Conservation (phyloP, 257 asterid genomes). For the Scutellaria galericulata region DNA sequence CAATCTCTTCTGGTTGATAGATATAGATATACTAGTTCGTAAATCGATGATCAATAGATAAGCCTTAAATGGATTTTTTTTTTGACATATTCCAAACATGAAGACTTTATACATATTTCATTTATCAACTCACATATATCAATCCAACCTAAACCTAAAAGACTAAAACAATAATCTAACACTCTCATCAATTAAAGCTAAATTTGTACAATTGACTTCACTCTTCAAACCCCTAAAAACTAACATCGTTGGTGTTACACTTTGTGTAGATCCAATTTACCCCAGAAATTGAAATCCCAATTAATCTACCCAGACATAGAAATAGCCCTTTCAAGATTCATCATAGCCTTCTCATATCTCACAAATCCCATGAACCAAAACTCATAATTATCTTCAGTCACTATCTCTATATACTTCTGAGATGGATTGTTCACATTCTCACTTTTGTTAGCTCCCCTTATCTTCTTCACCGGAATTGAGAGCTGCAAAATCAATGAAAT, state of each 20-base stretch:
- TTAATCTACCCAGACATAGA: slow-evolving; percentile 43
- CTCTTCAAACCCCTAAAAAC: not conserved
- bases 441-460: slow-evolving; percentile 58
- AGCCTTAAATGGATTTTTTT: not conserved
- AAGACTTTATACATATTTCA: slow-evolving; percentile 15
- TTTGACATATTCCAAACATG: not conserved
- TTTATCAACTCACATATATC: not conserved
- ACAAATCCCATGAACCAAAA: slow-evolving; percentile 98
- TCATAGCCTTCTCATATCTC: slow-evolving; percentile 79
- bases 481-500: slow-evolving; percentile 49
- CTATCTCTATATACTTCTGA: slow-evolving; percentile 72
- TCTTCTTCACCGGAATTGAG: slow-evolving; percentile 67
- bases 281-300: not conserved
- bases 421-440: slow-evolving; percentile 63
- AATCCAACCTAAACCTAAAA: slow-evolving; percentile 3
- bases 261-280: no score
- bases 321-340: slow-evolving; percentile 60
- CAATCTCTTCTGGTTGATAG: slow-evolving; percentile 4
- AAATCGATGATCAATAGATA: not conserved
- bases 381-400: slow-evolving; percentile 69
- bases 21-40: not conserved
- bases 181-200: not conserved
- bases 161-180: slow-evolving; percentile 19
- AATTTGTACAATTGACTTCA: slow-evolving; percentile 21
- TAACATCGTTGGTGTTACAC: not conserved